Conservation (phyloP, 2,329 filamentous ascomycete species). For the Arachnopeziza araneosa region DNA sequence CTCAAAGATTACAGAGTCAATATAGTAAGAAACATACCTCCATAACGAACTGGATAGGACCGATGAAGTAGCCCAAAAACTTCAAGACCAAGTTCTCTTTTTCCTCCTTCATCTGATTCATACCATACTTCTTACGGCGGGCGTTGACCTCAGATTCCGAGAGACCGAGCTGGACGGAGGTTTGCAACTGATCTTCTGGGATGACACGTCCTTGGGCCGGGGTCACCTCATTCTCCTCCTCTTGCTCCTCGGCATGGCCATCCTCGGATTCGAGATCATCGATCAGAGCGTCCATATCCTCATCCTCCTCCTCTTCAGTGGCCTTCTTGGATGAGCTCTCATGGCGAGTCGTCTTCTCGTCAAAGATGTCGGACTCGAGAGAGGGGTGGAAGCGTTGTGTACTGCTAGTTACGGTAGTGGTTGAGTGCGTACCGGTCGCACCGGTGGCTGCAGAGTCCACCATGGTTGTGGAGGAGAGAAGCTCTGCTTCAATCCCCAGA, state of each 20-base stretch:
- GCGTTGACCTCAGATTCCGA: constrained; percentile 62
- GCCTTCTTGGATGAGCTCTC: constrained; percentile 28
- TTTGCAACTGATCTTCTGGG: constrained; percentile 72
- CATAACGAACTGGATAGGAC: constrained; percentile 93
- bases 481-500: constrained; percentile 11
- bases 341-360: constrained; percentile 49
- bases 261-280: constrained; percentile 82
- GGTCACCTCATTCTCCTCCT: constrained; percentile 48
- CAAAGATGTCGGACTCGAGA: constrained; percentile 59
- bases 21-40: constrained; percentile 51
- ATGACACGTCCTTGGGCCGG: constrained; percentile 54
- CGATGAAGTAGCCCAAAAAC: constrained; percentile 77
- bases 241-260: constrained; percentile 60
- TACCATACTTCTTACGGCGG: constrained; percentile 66
- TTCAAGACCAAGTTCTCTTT: constrained; percentile 81
- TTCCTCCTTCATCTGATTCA: constrained; percentile 89
- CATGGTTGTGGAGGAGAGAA: constrained; percentile 8
- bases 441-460: constrained; percentile 14
- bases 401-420: constrained; percentile 13
- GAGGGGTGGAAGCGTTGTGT: constrained; percentile 47
- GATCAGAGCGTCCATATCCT: constrained; percentile 82
- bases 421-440: constrained; percentile 15
- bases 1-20: not conserved
- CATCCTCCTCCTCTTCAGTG: constrained; percentile 60
- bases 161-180: constrained; percentile 67